Percentiles rank a stretch among this genome's conserved stretches.
phyloP scores from a whole-genome alignment of 2,329 filamentous ascomycete genomes.

The Ramularia endophylla region DNA sequence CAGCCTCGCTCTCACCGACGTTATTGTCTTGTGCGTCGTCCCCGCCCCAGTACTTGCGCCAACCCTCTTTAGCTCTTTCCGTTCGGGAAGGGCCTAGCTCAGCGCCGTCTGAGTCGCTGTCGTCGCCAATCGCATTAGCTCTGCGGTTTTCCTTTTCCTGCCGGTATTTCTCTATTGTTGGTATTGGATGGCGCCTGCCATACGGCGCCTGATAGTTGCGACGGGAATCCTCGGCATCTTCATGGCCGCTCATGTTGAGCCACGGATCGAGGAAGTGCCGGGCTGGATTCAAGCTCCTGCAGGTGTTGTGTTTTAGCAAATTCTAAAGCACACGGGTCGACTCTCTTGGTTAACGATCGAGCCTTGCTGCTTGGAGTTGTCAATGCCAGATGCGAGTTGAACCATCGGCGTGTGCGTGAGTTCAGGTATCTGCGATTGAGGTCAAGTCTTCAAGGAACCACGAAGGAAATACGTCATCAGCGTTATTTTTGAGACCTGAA shows the following conservation, averaged over 20 bases:
- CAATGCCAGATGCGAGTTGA: no score
- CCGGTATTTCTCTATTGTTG: slow-evolving; percentile 42
- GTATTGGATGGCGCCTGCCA: slow-evolving; percentile 39
- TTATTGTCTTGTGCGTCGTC: no score
- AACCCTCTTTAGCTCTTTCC: slow-evolving; percentile 30
- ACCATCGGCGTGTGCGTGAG: no score
- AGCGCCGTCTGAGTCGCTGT: slow-evolving; percentile 25
- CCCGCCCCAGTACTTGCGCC: slow-evolving; percentile 19
- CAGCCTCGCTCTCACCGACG: slow-evolving; percentile 6
- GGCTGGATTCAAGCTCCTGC: slow-evolving; percentile 1
- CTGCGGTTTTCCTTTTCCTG: slow-evolving; percentile 40
- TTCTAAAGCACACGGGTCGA: not conserved
- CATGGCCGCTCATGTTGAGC: slow-evolving; percentile 26
- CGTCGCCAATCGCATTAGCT: slow-evolving; percentile 24
- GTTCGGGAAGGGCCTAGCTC: slow-evolving; percentile 28
- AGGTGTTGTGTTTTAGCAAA: no score
- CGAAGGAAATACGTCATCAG: no score
- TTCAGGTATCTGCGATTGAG: no score
- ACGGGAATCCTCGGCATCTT: slow-evolving; percentile 38
- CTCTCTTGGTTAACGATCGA: no score
- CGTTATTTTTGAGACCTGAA: no score
- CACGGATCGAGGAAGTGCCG: no score
- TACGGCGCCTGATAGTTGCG: slow-evolving; percentile 39
- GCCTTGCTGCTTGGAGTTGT: no score
- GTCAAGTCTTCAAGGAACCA: no score